Base-by-base conservation (phyloP, 2,329 filamentous ascomycete species). In the Fusarium napiforme region DNA sequence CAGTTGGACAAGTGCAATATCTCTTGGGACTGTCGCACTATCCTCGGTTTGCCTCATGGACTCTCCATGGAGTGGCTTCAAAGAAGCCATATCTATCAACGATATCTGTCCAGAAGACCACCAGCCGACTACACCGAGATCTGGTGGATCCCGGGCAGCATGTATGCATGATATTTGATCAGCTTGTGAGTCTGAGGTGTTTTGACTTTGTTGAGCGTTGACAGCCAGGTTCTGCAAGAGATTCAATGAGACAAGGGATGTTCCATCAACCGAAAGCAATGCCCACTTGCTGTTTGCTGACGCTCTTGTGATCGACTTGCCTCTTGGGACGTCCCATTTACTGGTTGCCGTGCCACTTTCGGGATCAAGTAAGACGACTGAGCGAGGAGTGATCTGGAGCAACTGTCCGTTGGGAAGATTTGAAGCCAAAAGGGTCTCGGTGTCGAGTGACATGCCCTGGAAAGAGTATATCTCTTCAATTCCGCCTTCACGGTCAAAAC, bases 141-240 rank as follows among this genome's bases (percentile, higher is more conserved):
- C 86, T 9, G 87, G 84, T 19, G 92, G 84, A 40, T 89, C 85
- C 7, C 88, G 85, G 0, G 95, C 91, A 4, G 96, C 87, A 52
- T 96, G 91, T 15, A 98, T 86, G 77, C 95, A 97, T 5, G 96
- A 93, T 39, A 98, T 89, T 80, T 98, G 94, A 72, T 94, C 93
- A 19, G 71, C 64, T 36, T 78, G 74, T 10, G 78, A 77, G n/a
- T 45, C 49, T 19, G 76, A 63, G 39, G 90, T 86, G 21, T 87
- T 84, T 4, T 87, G 86, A 57, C 94, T 89, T 9, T 89, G 85
- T 78, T 92, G 92, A 67, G 89, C 84, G 9, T 86, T 85, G 9
- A 89, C 84, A 28, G 86, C 83, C 10, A 97, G 82, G 37, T 90
- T 87, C 28, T 88, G 82, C 4, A 82, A 79, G 7, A 95, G 83